phyloP scores from a whole-genome alignment of 169 alveolate species.

The Cryptosporidium bovis region DNA sequence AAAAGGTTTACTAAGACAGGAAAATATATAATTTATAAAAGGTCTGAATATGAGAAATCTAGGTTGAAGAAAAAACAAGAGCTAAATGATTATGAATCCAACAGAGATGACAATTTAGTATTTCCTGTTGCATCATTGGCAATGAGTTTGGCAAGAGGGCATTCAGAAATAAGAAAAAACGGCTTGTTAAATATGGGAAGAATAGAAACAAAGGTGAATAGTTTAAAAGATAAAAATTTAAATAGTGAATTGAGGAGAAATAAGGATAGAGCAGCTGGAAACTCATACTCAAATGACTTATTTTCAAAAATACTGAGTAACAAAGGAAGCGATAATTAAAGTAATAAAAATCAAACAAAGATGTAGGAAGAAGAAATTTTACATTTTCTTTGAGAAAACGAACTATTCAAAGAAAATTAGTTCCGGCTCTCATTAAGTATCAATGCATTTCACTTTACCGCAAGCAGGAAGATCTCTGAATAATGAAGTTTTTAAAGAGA shows the following conservation, averaged over 20 bases:
- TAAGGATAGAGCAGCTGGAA: background rate
- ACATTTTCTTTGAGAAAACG: background rate
- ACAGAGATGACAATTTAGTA: background rate
- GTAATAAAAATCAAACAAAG: background rate
- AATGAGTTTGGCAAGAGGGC: conserved; percentile 72
- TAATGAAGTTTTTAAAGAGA: no score
- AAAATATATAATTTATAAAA: conserved; percentile 41
- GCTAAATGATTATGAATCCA: background rate
- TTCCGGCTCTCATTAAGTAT: background rate
- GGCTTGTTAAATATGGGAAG: conserved; percentile 35
- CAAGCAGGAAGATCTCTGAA: no score
- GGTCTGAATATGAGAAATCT: conserved; percentile 63
- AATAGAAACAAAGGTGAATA: background rate
- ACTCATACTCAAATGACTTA: conserved; percentile 55
- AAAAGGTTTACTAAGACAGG: conserved; percentile 71
- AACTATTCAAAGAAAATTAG: background rate
- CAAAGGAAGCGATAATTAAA: background rate
- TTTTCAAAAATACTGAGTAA: conserved; percentile 29
- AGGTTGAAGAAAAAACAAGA: conserved; percentile 3
- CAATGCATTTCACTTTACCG: background rate
- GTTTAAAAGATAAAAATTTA: background rate
- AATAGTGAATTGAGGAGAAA: background rate
- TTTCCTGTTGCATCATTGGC: conserved; percentile 66
- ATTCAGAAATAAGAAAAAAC: conserved; percentile 18
- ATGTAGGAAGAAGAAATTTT: background rate